phyloP scores from a whole-genome alignment of 371 early-diverging fungal species.

The Quaeritorhiza haematococci region DNA sequence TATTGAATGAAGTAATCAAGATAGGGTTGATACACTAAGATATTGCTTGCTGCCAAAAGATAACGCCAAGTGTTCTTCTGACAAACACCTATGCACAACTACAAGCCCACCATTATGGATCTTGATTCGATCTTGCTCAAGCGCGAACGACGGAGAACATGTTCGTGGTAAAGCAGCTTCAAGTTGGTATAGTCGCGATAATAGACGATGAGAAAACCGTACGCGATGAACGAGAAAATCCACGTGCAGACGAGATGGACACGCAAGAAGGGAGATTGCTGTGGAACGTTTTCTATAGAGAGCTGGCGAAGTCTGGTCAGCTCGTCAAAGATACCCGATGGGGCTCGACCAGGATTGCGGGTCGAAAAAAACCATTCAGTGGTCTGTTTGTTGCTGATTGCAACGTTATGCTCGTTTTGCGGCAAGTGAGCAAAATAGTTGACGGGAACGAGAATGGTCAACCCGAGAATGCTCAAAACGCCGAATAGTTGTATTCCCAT shows the following conservation, averaged over 20 bases:
- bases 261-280: conserved; percentile 26
- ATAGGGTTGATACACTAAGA: too few relatives aligned
- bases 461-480: conserved; percentile 32
- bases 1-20: too few relatives aligned
- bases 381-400: not conserved
- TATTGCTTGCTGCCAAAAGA: too few relatives aligned
- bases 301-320: too few relatives aligned
- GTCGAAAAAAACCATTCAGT: too few relatives aligned
- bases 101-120: conserved; percentile 38
- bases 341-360: too few relatives aligned
- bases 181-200: conserved; percentile 22
- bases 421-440: conserved; percentile 34
- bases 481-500: conserved; percentile 28
- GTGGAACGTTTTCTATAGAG: conserved; percentile 40
- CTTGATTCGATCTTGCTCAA: conserved; percentile 41
- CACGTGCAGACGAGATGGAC: conserved; percentile 32
- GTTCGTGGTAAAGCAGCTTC: conserved; percentile 31
- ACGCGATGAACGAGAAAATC: conserved; percentile 26
- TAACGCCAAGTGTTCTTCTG: too few relatives aligned
- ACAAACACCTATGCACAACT: too few relatives aligned
- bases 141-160: conserved; percentile 31
- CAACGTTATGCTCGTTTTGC: conserved; percentile 1
- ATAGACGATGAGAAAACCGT: conserved; percentile 14
- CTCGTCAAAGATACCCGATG: too few relatives aligned
- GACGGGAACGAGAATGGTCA: conserved; percentile 28